These are phyloP conservation scores for Pelargonium australe DNA, from an alignment of 441 rosid species.

Conservation along the genomic window DNA sequence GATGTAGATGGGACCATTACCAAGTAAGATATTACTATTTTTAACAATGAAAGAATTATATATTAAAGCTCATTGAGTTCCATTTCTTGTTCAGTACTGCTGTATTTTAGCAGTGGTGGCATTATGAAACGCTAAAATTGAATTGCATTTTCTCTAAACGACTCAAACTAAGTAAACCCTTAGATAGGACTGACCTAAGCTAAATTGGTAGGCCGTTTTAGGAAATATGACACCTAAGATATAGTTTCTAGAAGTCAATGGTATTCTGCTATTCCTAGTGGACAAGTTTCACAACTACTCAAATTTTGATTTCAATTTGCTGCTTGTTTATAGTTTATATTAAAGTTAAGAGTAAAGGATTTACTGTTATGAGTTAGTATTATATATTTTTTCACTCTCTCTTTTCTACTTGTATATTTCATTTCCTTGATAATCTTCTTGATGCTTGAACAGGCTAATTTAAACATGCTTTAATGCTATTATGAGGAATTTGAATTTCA, in stretches of 20 bases:
- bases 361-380: not conserved
- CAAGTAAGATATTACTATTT: slow-evolving; percentile 38
- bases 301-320: not conserved
- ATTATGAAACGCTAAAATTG: not conserved
- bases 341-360: not conserved
- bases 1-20: slow-evolving; percentile 99
- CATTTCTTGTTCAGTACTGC: not conserved
- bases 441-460: not conserved
- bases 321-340: not conserved
- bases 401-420: not conserved
- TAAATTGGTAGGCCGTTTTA: not conserved
- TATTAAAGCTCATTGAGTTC: slow-evolving; percentile 1
- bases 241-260: not conserved
- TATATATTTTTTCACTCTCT: not conserved
- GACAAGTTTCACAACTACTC: not conserved
- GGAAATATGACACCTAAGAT: not conserved
- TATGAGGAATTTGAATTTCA: not conserved
- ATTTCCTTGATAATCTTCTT: not conserved
- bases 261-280: not conserved
- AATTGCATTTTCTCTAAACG: not conserved
- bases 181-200: not conserved
- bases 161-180: not conserved
- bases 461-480: not conserved
- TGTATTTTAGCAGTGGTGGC: not conserved
- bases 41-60: slow-evolving; percentile 5